A percentile compares a stretch with the other conserved stretches of the same genome.
phyloP scores from a whole-genome alignment of 179 eudicot genomes.

The Spergularia azorica region DNA sequence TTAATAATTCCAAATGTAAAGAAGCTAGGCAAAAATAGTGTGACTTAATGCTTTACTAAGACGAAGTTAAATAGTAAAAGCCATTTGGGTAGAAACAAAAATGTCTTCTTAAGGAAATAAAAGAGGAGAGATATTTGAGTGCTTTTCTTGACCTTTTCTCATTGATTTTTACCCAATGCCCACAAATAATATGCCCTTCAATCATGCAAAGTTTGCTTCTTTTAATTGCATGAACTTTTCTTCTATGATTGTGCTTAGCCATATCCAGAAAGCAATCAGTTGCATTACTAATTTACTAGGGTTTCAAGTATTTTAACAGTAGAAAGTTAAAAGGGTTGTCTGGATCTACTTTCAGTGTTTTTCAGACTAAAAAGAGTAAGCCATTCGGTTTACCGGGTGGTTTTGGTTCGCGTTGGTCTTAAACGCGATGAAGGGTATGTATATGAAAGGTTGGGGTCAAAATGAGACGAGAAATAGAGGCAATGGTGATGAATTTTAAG shows the following conservation, averaged over 20 bases:
- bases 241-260: constrained; percentile 17
- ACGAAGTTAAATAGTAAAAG: constrained; percentile 20
- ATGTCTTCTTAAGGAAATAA: neutral
- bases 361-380: too few relatives aligned
- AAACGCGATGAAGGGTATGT: too few relatives aligned
- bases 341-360: neutral
- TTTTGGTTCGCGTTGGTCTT: too few relatives aligned
- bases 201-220: constrained; percentile 28
- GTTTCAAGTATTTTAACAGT: neutral
- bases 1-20: neutral
- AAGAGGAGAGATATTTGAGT: constrained; percentile 8
- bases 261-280: constrained; percentile 15
- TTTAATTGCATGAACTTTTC: constrained; percentile 2
- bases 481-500: too few relatives aligned
- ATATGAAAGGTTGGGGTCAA: too few relatives aligned
- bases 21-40: constrained; percentile 6
- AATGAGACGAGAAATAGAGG: too few relatives aligned
- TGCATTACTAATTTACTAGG: neutral
- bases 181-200: constrained; percentile 12
- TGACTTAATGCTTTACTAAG: constrained; percentile 6
- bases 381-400: too few relatives aligned
- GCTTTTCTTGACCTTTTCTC: constrained; percentile 22
- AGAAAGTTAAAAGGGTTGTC: neutral
- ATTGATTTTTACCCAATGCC: neutral
- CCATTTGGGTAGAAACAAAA: constrained; percentile 17